A percentile compares a stretch with the other conserved stretches of the same genome.
Evolutionary conservation across 2,329 filamentous ascomycete species (phyloP).

Genomic region (Ophiosphaerella narmari): DNA sequence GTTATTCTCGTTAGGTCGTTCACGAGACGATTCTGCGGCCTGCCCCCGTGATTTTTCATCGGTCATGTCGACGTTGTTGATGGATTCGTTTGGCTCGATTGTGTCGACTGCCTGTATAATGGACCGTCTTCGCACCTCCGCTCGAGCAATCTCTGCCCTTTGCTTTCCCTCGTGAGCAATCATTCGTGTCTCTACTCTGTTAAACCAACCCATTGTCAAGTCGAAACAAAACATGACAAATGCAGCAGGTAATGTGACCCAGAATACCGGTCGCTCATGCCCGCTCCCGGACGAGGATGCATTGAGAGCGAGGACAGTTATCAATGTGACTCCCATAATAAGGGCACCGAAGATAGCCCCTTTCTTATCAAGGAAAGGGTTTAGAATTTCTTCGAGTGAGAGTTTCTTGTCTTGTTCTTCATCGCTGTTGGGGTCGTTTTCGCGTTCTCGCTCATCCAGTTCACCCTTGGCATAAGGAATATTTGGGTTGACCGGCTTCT

Average conservation of each 20-base stretch:
- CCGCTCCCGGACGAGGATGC: constrained; percentile 57
- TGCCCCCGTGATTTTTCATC: constrained; percentile 16
- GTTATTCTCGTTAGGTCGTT: constrained; percentile 5
- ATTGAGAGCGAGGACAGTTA: constrained; percentile 69
- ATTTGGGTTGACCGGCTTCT: constrained; percentile 71
- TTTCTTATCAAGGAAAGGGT: constrained; percentile 71
- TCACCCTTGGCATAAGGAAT: constrained; percentile 68
- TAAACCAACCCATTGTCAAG: constrained; percentile 64
- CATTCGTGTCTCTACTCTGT: constrained; percentile 65
- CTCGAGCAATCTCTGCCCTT: constrained; percentile 51
- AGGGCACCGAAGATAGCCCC: constrained; percentile 67
- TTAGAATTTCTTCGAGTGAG: constrained; percentile 74
- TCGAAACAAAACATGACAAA: constrained; percentile 73
- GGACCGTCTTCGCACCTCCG: constrained; percentile 38
- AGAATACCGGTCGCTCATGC: constrained; percentile 65
- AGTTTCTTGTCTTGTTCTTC: constrained; percentile 58
- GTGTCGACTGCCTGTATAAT: constrained; percentile 9
- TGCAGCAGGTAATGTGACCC: constrained; percentile 70
- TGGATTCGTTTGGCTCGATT: constrained; percentile 6
- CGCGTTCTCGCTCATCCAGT: constrained; percentile 59
- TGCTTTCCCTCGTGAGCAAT: constrained; percentile 63
- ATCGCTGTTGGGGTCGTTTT: constrained; percentile 50
- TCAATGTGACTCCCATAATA: constrained; percentile 69
- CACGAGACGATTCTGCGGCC: constrained; percentile 4
- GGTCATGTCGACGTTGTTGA: neutral